phyloP scores from a whole-genome alignment of 192 early-diverging fungal species.

The Umbelopsis ramanniana region DNA sequence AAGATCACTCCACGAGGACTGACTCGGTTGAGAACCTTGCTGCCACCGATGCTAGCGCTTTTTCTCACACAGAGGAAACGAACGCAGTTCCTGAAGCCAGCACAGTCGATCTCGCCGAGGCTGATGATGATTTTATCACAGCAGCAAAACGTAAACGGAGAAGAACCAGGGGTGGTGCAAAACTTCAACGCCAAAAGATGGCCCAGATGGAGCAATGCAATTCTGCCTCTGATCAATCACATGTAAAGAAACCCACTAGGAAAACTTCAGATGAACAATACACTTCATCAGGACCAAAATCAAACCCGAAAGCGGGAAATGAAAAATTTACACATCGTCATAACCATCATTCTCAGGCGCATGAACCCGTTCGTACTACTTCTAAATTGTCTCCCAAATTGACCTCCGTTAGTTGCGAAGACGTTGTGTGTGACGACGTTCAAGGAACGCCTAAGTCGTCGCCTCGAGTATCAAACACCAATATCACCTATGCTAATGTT shows the following conservation, averaged over 20 bases:
- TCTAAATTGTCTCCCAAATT: background rate
- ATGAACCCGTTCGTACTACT: background rate
- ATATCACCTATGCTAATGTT: conserved; percentile 7
- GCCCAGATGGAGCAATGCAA: background rate
- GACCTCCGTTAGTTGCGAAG: background rate
- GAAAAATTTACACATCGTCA: background rate
- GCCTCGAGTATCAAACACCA: background rate
- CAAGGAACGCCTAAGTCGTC: background rate
- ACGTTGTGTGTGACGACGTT: background rate
- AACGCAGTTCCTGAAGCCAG: conserved; percentile 20
- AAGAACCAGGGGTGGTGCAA: conserved; percentile 21
- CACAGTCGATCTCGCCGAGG: conserved; percentile 15
- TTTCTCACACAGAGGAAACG: conserved; percentile 4
- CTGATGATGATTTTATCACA: conserved; percentile 17
- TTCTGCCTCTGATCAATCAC: background rate
- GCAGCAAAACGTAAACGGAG: conserved; percentile 15
- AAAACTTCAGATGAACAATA: background rate
- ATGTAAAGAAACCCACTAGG: background rate
- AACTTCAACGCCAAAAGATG: conserved; percentile 6
- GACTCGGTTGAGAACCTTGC: conserved; percentile 8
- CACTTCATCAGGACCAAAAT: background rate
- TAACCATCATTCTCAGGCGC: background rate
- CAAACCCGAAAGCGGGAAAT: background rate
- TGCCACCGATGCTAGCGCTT: conserved; percentile 10
- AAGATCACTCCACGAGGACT: background rate